A percentile compares a stretch with the other conserved stretches of the same genome.
Evolutionary conservation across 1,139 yeast genomes (phyloP).

Genomic region (Waltiozyma solani): DNA sequence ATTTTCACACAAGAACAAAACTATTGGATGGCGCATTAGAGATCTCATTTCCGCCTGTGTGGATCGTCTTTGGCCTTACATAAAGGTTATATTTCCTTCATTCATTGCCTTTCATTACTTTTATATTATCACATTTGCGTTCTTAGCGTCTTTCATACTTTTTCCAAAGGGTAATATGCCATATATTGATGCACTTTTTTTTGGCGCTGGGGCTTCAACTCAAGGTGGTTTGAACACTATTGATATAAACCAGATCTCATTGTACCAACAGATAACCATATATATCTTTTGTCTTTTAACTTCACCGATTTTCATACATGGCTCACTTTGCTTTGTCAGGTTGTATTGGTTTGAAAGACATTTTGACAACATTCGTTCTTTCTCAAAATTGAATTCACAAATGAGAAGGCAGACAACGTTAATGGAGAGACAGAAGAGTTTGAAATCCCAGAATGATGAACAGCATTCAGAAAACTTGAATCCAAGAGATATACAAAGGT

Average conservation of each 20-base stretch:
- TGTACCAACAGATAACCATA: slow-evolving; percentile 72
- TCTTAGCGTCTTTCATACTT: slow-evolving; percentile 62
- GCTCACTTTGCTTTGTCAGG: slow-evolving; percentile 68
- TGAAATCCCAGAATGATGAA: slow-evolving; percentile 10
- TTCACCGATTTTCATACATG: slow-evolving; percentile 86
- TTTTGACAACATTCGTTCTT: slow-evolving; percentile 71
- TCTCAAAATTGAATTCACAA: slow-evolving; percentile 63
- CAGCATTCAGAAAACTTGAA: too few species aligned
- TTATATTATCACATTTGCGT: slow-evolving; percentile 41
- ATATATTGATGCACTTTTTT: slow-evolving; percentile 75
- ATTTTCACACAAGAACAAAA: slow-evolving; percentile 18
- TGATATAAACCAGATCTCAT: slow-evolving; percentile 45
- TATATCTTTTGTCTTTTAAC: slow-evolving; percentile 54
- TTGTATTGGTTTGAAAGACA: slow-evolving; percentile 84
- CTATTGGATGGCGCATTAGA: slow-evolving; percentile 27
- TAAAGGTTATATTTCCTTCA: slow-evolving; percentile 50
- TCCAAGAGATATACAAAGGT: slow-evolving; percentile 81
- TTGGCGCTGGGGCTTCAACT: slow-evolving; percentile 69
- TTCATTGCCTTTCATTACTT: slow-evolving; percentile 74
- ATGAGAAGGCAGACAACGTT: slow-evolving; percentile 76
- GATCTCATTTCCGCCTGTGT: slow-evolving; percentile 24
- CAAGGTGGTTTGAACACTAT: slow-evolving; percentile 90
- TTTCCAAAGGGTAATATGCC: slow-evolving; percentile 59
- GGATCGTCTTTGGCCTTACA: slow-evolving; percentile 34
- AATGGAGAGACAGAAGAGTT: slow-evolving; percentile 36